Evolutionary conservation across 2,329 filamentous ascomycete genomes (phyloP).

Genomic region (Fusarium decemcellulare): DNA sequence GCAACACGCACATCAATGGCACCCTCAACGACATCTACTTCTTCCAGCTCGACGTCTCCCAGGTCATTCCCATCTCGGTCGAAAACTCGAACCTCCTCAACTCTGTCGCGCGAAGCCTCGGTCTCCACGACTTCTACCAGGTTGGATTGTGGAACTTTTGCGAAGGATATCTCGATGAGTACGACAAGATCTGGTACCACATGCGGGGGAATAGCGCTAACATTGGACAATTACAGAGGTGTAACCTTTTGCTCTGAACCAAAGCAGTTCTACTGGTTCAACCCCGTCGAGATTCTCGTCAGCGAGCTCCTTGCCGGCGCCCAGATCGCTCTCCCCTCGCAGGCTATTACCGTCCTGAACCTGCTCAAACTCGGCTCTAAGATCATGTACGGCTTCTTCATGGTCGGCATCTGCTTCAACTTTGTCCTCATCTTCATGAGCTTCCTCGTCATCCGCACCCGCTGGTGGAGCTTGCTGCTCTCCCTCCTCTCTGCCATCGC

Average conservation of each 20-base stretch:
- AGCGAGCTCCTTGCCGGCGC: slow-evolving; percentile 86
- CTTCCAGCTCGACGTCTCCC: slow-evolving; percentile 84
- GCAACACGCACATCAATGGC: slow-evolving; percentile 75
- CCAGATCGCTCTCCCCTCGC: slow-evolving; percentile 82
- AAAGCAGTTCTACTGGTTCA: slow-evolving; percentile 86
- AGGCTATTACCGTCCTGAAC: slow-evolving; percentile 80
- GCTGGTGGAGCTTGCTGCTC: slow-evolving; percentile 77
- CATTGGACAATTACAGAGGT: slow-evolving; percentile 63
- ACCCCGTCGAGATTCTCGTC: slow-evolving; percentile 86
- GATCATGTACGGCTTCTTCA: slow-evolving; percentile 92
- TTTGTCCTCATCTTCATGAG: slow-evolving; percentile 80
- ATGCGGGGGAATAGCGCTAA: slow-evolving; percentile 49
- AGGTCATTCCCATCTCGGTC: slow-evolving; percentile 82
- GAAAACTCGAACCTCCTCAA: slow-evolving; percentile 85
- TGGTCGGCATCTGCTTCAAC: slow-evolving; percentile 78
- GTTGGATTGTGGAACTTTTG: slow-evolving; percentile 95
- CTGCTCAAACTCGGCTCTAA: slow-evolving; percentile 82
- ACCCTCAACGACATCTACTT: slow-evolving; percentile 83
- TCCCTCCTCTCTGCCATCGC: slow-evolving; percentile 77
- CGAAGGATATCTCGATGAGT: slow-evolving; percentile 82
- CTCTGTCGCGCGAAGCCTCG: slow-evolving; percentile 87
- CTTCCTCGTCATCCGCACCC: slow-evolving; percentile 67
- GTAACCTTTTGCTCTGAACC: slow-evolving; percentile 83
- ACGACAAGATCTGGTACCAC: slow-evolving; percentile 38
- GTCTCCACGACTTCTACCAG: slow-evolving; percentile 94